Evolutionary conservation across 495 filamentous ascomycete species (phyloP), one percentile per base, ranked within the genome.

Genomic region (Melanomma pulvis-pyrius): DNA sequence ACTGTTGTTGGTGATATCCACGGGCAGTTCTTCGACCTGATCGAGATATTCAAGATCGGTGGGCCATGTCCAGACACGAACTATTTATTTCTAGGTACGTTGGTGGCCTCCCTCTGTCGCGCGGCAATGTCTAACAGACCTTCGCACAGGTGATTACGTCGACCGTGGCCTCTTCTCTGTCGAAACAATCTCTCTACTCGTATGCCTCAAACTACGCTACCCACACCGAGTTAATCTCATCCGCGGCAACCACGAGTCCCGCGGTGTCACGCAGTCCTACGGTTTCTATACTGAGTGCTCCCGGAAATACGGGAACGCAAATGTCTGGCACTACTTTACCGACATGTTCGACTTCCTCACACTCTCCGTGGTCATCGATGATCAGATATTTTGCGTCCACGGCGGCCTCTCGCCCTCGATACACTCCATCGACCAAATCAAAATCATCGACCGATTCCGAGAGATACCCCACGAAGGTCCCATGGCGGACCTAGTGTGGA

Each of bases 331-430:
- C 75, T 93, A 97, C 77, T 98, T 98, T 72, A 98, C 94, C 56
- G 94, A 98, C 79, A 97, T 98, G 93, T 98, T 98, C 78, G 94
- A 98, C 79, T 98, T 93, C 74, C 84, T 98, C 57, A 97, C 93
- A 2, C 80, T 98, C 49, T 94, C 90, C 67, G 96, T 98, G 39
- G 94, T 98, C 63, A 98, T 98, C 74, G 94, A 97, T 78, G 88
- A 98, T 76, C 90, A 97, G 76, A 98, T 98, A 69, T 98, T 98
- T 77, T 98, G 94, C 75, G 94, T 98, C 6, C 94, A 98, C 76
- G 94, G 94, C 69, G 92, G 94, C 11, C 86, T 98, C 29, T 96
- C 91, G 6, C 94, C 94, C 0, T 96, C 91, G 4, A 98, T 98
- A 69, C 94, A 98, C 76, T 96, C 91, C 19, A 96, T 98, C 74